Evolutionary conservation across 768 basidiomycete genomes (phyloP).

Genomic region (Tylopilus vinaceipallidus): DNA sequence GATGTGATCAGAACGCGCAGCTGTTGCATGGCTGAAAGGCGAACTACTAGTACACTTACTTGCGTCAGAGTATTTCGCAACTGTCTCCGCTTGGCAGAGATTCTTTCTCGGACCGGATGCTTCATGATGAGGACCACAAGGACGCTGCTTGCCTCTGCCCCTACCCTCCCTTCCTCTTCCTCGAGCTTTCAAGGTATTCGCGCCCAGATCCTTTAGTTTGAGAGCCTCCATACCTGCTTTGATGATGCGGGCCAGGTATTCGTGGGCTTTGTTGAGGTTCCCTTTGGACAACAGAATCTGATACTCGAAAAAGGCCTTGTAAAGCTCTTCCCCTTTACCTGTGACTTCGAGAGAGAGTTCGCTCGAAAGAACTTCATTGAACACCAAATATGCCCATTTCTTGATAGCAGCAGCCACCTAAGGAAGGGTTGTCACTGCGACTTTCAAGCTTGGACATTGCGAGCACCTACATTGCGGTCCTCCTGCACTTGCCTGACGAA

Average conservation of each 20-base stretch:
- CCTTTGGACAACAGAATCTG: constrained; percentile 4
- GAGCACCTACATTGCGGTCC: constrained; percentile 14
- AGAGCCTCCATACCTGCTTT: constrained; percentile 11
- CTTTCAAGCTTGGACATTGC: background rate
- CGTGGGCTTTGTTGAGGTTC: background rate
- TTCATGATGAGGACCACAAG: background rate
- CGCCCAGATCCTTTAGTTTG: background rate
- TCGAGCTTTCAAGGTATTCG: background rate
- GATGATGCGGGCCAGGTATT: background rate
- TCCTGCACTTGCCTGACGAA: constrained; percentile 17
- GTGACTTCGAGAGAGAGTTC: constrained; percentile 1
- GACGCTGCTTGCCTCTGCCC: background rate
- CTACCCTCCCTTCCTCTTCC: background rate
- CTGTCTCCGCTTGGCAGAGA: background rate
- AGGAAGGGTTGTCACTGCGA: background rate
- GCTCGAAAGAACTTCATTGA: background rate
- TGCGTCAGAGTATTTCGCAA: background rate
- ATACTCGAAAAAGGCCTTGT: constrained; percentile 22
- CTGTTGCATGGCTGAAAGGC: background rate
- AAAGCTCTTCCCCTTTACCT: constrained; percentile 14
- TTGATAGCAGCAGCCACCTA: constrained; percentile 13
- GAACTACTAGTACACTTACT: constrained; percentile 13
- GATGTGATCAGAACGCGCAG: background rate
- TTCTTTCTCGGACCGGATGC: background rate
- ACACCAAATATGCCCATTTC: constrained; percentile 16